Evolutionary conservation across 352 stramenopile genomes (phyloP), one percentile per base, ranked within the genome.

Genomic region (Phytophthora sp.): DNA sequence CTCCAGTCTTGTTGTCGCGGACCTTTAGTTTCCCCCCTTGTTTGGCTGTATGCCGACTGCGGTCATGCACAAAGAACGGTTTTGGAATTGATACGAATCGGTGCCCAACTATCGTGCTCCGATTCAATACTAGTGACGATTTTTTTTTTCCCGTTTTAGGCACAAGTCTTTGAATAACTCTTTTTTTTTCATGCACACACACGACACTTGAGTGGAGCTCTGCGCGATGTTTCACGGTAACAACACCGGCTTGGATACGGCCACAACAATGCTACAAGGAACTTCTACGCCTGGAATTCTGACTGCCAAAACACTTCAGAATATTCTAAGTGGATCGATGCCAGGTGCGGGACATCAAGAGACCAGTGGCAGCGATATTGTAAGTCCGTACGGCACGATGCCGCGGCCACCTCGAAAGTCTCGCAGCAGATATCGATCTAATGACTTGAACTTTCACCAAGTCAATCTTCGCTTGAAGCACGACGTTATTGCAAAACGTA

Each of bases 271-370:
- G 3, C 13, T 38, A 11, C 34, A 48, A 58, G 11, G 24, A 15
- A 7, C 30, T 1, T 4, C 18, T 26, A 28, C 30, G 15, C 60
- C 55, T 4, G 67, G 62, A 1, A 72, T 77, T 35, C 37, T 81
- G 28, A 76, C 54, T 7, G 68, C 65, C 11, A 62, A 68, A 43
- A 51, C 60, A 35, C 54, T 81, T 4, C 60, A 76, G 32, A 23
- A 27, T 24, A 39, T 54, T 17, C 20, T 64, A n/a, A n/a, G n/a
- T n/a, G n/a, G n/a, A n/a, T n/a, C n/a, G n/a, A n/a, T n/a, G 20
- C 34, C 38, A 15, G 31, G 8, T 31, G 45, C 41, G 24, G 24
- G 42, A 17, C 62, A 57, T 4, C 53, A 60, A 34, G 37, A 53
- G 5, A 3, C 23, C 13, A 10, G 42, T 23, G 11, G 28, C 11